Conservation (phyloP, 2,329 filamentous ascomycete species). For the Exophiala sp. region DNA sequence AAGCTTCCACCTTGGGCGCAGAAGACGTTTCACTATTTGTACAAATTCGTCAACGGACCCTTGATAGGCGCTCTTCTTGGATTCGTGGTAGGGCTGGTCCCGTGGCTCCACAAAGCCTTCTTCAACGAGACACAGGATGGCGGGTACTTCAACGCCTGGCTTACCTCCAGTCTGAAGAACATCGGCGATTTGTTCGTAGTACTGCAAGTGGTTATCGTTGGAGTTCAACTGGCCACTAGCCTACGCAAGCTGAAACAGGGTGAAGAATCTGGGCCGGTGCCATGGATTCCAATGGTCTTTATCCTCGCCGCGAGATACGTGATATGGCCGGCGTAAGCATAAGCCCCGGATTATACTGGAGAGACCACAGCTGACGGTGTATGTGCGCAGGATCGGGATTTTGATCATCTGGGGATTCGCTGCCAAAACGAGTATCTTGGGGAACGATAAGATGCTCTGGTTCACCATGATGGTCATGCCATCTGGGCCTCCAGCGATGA, state of each 20-base stretch:
- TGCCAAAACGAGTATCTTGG: slow-evolving; percentile 47
- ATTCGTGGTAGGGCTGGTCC: slow-evolving; percentile 53
- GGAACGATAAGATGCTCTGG: slow-evolving; percentile 58
- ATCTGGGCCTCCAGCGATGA: slow-evolving; percentile 49
- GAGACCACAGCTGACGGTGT: neutral
- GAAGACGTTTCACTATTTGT: slow-evolving; percentile 36
- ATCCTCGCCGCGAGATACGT: slow-evolving; percentile 54
- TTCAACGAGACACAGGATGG: slow-evolving; percentile 53
- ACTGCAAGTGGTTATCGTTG: slow-evolving; percentile 60
- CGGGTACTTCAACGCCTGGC: slow-evolving; percentile 60
- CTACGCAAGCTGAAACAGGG: slow-evolving; percentile 44
- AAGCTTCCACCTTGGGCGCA: slow-evolving; percentile 11
- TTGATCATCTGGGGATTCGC: slow-evolving; percentile 51
- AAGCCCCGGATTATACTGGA: neutral
- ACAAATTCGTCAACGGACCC: slow-evolving; percentile 54
- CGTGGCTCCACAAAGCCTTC: slow-evolving; percentile 55
- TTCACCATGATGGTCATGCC: slow-evolving; percentile 58
- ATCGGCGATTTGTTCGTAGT: slow-evolving; percentile 59
- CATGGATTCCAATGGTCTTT: slow-evolving; percentile 45
- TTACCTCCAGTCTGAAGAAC: slow-evolving; percentile 56
- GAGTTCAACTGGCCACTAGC: slow-evolving; percentile 55
- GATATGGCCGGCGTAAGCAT: slow-evolving; percentile 49
- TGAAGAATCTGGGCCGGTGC: slow-evolving; percentile 39
- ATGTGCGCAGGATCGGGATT: slow-evolving; percentile 41
- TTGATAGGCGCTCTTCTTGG: slow-evolving; percentile 56